Percentiles rank a stretch among this genome's conserved stretches.
These are phyloP conservation scores for Macaranga tanarius DNA, from an alignment of 441 rosid genomes.

Conservation along the genomic window DNA sequence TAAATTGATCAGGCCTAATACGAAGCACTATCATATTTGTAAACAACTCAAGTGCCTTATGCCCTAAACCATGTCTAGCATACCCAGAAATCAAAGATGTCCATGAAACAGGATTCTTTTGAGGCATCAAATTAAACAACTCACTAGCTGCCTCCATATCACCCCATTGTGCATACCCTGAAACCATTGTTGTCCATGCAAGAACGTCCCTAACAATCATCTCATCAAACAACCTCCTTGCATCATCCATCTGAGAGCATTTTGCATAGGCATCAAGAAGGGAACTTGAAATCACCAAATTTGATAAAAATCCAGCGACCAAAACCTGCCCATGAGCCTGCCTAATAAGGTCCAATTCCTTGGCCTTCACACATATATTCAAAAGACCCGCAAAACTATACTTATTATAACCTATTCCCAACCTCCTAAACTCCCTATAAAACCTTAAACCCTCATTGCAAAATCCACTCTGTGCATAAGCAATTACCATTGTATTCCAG, in stretches of 20 bases:
- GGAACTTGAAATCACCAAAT: constrained; percentile 56
- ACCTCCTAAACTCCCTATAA: constrained; percentile 55
- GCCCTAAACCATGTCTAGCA: constrained; percentile 42
- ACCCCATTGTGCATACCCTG: constrained; percentile 50
- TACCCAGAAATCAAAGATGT: constrained; percentile 59
- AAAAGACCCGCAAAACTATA: constrained; percentile 68
- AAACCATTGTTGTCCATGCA: constrained; percentile 65
- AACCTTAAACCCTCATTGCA: constrained; percentile 41
- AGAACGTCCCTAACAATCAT: constrained; percentile 39
- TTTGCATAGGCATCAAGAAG: constrained; percentile 65
- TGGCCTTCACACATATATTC: constrained; percentile 56
- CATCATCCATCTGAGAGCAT: constrained; percentile 41
- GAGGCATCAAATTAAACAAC: constrained; percentile 49
- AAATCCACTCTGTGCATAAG: constrained; percentile 48
- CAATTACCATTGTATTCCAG: constrained; percentile 82
- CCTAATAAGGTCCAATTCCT: constrained; percentile 42
- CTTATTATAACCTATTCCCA: constrained; percentile 52
- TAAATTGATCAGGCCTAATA: constrained; percentile 58
- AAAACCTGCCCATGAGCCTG: constrained; percentile 88
- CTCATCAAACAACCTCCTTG: constrained; percentile 58
- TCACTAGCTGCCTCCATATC: constrained; percentile 44
- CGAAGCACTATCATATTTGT: constrained; percentile 40
- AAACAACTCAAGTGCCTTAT: constrained; percentile 49
- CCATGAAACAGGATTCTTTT: constrained; percentile 55
- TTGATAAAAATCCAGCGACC: constrained; percentile 52